These are phyloP conservation scores for Leccinum subgranulosum DNA, from an alignment of 768 basidiomycete genomes.

Conservation along the genomic window DNA sequence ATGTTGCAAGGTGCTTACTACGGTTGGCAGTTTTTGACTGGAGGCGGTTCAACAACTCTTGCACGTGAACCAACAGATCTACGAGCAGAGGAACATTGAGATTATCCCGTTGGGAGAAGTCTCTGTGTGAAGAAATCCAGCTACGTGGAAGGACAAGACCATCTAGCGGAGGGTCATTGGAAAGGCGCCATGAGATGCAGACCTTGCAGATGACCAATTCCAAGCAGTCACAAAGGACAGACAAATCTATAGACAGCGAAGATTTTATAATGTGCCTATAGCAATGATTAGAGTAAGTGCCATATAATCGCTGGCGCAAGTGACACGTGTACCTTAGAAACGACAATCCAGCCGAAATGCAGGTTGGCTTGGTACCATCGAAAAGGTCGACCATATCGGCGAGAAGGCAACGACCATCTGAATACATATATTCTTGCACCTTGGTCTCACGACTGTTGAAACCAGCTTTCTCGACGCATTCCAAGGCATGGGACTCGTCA, in stretches of 20 bases:
- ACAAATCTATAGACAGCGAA: conserved; percentile 39
- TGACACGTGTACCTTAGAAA: conserved; percentile 35
- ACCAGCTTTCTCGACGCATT: conserved; percentile 34
- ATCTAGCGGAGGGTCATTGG: conserved; percentile 32
- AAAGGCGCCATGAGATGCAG: conserved; percentile 35
- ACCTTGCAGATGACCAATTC: conserved; percentile 45
- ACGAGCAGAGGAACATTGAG: conserved; percentile 40
- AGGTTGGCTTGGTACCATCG: conserved; percentile 23
- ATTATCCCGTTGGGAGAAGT: conserved; percentile 12
- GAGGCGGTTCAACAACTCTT: conserved; percentile 27
- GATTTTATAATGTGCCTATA: conserved; percentile 44
- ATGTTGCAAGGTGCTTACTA: conserved; percentile 8
- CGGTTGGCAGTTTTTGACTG: conserved; percentile 28
- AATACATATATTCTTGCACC: neutral
- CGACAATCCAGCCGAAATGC: conserved; percentile 35
- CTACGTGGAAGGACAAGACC: conserved; percentile 50
- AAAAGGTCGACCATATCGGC: conserved; percentile 31
- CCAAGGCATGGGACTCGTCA: conserved; percentile 32
- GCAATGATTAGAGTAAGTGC: conserved; percentile 14
- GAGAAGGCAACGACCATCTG: conserved; percentile 26
- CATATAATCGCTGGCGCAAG: conserved; percentile 12
- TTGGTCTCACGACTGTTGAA: conserved; percentile 18
- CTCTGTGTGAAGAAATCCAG: conserved; percentile 40
- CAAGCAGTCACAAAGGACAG: conserved; percentile 48
- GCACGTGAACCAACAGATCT: conserved; percentile 18